Evolutionary conservation across 495 filamentous ascomycete species (phyloP), one percentile per base, ranked within the genome.

Genomic region (Aspergillus cavernicola): DNA sequence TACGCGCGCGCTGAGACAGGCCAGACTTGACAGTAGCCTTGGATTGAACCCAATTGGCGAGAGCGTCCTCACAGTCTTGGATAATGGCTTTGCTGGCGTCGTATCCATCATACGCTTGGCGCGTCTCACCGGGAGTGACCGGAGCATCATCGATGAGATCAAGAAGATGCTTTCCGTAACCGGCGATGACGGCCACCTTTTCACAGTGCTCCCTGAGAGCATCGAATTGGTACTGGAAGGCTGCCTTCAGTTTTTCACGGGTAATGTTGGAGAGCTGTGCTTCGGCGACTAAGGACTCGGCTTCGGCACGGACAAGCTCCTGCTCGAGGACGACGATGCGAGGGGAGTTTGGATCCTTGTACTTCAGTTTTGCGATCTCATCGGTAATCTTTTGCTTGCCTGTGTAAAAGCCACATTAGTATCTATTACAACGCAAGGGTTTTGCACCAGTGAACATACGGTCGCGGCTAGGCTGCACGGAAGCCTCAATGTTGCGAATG

Each of bases 341-440:
- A 35, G 95, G 91, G 9, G 90, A 96, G 76, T 95, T 95, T 28
- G 93, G 93, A 68, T 98, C 95, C 76, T 97, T 97, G 84, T 97
- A 98, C 72, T 98, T 98, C 48, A 98, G 83, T 69, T 98, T 93
- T 15, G 93, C 92, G 60, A 98, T 97, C 62, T 97, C 89, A 66
- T 98, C 95, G 64, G 90, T 96, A 70, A 98, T 97, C 76, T 97
- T 98, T 71, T 98, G 93, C 74, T 98, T 98, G 66, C 91, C 90
- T 74, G 15, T 24, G 24, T 22, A 32, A 32, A 18, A 48, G 35
- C 31, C 28, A 44, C 44, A 28, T 66, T 35, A 59, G 56, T 36
- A 29, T 24, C 4, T 19, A 41, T 6, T 28, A 22, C 3, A 23
- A 22, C 1, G 20, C 12, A 52, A 23, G 26, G n/a, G n/a, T n/a